phyloP scores from a whole-genome alignment of 2,329 filamentous ascomycete genomes.

The Alternaria longipes region DNA sequence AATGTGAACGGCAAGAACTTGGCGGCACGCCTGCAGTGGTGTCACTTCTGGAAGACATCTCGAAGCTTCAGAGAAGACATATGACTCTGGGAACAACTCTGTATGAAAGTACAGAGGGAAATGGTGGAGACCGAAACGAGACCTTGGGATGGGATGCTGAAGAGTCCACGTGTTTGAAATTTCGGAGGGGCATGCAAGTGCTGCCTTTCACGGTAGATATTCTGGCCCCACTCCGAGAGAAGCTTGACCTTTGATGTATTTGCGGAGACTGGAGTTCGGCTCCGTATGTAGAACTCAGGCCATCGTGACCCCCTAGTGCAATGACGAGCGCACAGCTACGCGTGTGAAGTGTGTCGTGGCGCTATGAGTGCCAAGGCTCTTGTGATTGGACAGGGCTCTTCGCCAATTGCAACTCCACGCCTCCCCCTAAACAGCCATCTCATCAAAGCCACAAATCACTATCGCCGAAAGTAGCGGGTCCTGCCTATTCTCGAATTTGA shows the following conservation, averaged over 20 bases:
- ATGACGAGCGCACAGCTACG: constrained; percentile 4
- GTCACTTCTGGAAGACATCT: constrained; percentile 27
- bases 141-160: constrained; percentile 6
- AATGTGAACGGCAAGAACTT: constrained; percentile 21
- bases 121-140: not conserved
- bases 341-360: constrained; percentile 1
- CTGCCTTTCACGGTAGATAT: constrained; percentile 4
- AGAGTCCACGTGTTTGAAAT: constrained; percentile 13
- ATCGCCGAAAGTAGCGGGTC: not conserved
- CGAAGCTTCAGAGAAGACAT: constrained; percentile 18
- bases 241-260: constrained; percentile 4
- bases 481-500: not conserved
- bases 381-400: constrained; percentile 1
- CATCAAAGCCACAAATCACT: constrained; percentile 5
- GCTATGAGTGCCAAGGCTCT: constrained; percentile 8
- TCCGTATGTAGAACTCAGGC: constrained; percentile 1
- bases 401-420: not conserved
- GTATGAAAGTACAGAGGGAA: constrained; percentile 12
- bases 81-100: not conserved
- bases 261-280: constrained; percentile 5
- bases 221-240: constrained; percentile 12
- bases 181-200: constrained; percentile 10
- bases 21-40: constrained; percentile 22
- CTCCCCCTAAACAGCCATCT: constrained; percentile 1
- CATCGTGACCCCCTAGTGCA: constrained; percentile 5